Evolutionary conservation across 2,329 filamentous ascomycete species (phyloP).

Genomic region (Clathrospora elynae): DNA sequence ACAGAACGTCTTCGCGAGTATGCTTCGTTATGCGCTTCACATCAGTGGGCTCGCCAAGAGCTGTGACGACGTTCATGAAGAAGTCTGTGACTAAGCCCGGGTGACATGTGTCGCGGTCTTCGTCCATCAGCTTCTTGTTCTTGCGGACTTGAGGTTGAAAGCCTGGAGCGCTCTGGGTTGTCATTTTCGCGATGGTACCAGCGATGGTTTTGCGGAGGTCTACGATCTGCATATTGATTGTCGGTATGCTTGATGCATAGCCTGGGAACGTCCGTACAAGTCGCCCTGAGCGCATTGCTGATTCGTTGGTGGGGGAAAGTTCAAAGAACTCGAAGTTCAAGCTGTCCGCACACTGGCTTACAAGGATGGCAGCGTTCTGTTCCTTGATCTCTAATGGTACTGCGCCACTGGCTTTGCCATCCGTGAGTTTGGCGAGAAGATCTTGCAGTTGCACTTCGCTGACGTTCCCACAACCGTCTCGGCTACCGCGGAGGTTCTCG

Average conservation of each 20-base stretch:
- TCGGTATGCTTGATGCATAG: constrained; percentile 42
- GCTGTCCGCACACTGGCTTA: constrained; percentile 33
- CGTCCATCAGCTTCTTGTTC: constrained; percentile 42
- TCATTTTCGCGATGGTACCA: constrained; percentile 45
- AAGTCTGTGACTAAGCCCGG: constrained; percentile 61
- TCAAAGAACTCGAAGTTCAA: constrained; percentile 55
- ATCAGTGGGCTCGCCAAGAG: constrained; percentile 42
- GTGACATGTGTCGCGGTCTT: constrained; percentile 56
- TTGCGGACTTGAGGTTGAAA: constrained; percentile 50
- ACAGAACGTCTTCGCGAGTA: constrained; percentile 61
- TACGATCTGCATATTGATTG: constrained; percentile 22
- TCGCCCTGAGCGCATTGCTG: constrained; percentile 49
- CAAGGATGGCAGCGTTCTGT: constrained; percentile 56
- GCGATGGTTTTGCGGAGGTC: constrained; percentile 34
- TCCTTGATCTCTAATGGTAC: constrained; percentile 51
- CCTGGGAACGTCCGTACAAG: constrained; percentile 55
- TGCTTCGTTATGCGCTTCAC: constrained; percentile 54
- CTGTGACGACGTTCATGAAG: constrained; percentile 49
- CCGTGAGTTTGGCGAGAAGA: constrained; percentile 22
- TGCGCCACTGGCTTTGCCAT: constrained; percentile 5
- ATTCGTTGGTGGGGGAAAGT: constrained; percentile 49
- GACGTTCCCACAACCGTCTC: constrained; percentile 16
- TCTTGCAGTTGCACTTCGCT: constrained; percentile 15
- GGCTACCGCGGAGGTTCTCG: constrained; percentile 17
- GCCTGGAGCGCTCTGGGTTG: constrained; percentile 41